Percentiles rank a stretch among this genome's conserved stretches.
These are phyloP conservation scores for Neodidymelliopsis sp. DNA, from an alignment of 2,329 filamentous ascomycete genomes.

Conservation along the genomic window DNA sequence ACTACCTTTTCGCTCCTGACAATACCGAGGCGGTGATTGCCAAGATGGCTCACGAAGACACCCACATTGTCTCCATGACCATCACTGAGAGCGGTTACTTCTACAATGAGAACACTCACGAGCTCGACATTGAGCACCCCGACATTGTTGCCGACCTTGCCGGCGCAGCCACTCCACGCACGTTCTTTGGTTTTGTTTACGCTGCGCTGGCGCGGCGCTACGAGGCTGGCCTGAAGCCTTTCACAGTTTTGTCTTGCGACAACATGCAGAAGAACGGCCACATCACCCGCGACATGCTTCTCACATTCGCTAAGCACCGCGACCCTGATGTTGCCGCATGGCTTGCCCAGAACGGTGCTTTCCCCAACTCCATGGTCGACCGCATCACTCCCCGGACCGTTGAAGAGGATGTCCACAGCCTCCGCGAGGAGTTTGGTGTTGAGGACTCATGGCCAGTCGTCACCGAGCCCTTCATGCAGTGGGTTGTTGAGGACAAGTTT, in stretches of 20 bases:
- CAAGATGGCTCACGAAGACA: conserved; percentile 41
- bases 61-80: conserved; percentile 41
- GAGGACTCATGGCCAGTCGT: conserved; percentile 40
- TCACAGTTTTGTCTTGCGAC: conserved; percentile 41
- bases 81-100: conserved; percentile 42
- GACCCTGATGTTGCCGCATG: conserved; percentile 35
- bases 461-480: conserved; percentile 40
- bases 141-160: conserved; percentile 36
- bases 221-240: conserved; percentile 35
- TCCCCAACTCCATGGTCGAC: conserved; percentile 44
- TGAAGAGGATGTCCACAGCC: conserved; percentile 29
- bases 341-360: conserved; percentile 38
- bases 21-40: conserved; percentile 38
- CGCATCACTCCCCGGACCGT: conserved; percentile 39
- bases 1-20: conserved; percentile 40
- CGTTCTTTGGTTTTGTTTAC: conserved; percentile 38
- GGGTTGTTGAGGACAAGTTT: conserved; percentile 42
- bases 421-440: conserved; percentile 34
- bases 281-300: conserved; percentile 38
- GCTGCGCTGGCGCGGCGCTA: conserved; percentile 34
- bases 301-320: conserved; percentile 32
- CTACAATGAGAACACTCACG: conserved; percentile 41
- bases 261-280: conserved; percentile 43
- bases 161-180: conserved; percentile 32
- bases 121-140: conserved; percentile 35